phyloP scores from a whole-genome alignment of 305 asterid genomes.

The Solanum hybrid region DNA sequence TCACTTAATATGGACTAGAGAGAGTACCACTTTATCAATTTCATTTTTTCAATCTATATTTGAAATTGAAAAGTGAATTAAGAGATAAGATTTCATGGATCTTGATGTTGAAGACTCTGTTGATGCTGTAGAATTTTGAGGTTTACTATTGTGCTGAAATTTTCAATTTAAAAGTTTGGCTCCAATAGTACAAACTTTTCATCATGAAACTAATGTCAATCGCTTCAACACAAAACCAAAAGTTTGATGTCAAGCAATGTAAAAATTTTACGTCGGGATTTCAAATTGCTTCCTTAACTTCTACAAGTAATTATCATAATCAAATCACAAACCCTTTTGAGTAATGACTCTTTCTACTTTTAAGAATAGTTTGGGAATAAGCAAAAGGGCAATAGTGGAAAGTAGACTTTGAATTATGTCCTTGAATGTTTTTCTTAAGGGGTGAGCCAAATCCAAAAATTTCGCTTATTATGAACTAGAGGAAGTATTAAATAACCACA shows the following conservation, averaged over 20 bases:
- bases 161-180: background rate
- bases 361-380: background rate
- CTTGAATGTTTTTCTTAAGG: background rate
- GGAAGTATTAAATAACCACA: background rate
- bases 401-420: background rate
- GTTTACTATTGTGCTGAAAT: background rate
- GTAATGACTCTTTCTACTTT: background rate
- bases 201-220: background rate
- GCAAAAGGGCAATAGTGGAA: background rate
- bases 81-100: background rate
- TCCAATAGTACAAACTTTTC: background rate
- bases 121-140: background rate
- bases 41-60: background rate
- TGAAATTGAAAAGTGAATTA: background rate
- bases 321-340: background rate
- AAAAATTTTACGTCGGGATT: background rate
- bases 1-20: background rate
- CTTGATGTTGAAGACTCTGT: background rate
- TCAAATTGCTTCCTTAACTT: background rate
- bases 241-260: background rate
- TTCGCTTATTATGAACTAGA: background rate
- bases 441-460: background rate
- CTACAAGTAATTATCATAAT: background rate
- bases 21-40: background rate
- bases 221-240: background rate